Percentiles rank a stretch among this genome's conserved stretches.
Evolutionary conservation across 2,329 filamentous ascomycete species (phyloP).

Genomic region (Trichoderma atrobrunneum): DNA sequence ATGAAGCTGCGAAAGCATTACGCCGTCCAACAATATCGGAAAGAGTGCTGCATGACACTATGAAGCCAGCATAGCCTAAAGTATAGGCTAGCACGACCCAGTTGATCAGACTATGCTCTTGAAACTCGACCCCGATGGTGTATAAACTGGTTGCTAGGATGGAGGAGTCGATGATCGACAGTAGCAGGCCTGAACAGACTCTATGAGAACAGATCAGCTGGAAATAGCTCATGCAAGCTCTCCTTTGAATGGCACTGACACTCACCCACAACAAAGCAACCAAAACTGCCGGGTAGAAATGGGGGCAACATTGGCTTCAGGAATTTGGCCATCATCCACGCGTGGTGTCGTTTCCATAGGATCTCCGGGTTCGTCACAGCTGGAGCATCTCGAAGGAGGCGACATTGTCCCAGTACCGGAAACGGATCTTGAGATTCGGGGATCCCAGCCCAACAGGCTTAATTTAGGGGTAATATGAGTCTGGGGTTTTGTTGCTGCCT

Average conservation of each 20-base stretch:
- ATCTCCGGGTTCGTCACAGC: not conserved
- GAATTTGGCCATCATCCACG: not conserved
- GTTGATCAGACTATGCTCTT: conserved; percentile 44
- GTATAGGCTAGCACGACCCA: conserved; percentile 58
- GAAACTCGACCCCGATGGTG: conserved; percentile 53
- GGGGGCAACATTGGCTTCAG: not conserved
- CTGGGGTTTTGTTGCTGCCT: not conserved
- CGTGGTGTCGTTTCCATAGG: not conserved
- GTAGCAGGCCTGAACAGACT: conserved; percentile 51
- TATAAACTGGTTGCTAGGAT: conserved; percentile 59
- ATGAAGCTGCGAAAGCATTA: conserved; percentile 49
- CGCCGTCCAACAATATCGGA: conserved; percentile 55
- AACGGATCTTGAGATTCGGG: too few species aligned
- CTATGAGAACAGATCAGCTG: conserved; percentile 30
- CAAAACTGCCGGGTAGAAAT: conserved; percentile 35
- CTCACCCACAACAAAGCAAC: conserved; percentile 35
- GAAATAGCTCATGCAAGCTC: not conserved
- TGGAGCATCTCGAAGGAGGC: not conserved
- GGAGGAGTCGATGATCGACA: conserved; percentile 58
- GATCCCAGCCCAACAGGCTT: not conserved
- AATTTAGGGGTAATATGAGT: too few species aligned
- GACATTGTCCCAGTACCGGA: not conserved
- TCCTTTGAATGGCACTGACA: not conserved
- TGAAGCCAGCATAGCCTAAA: conserved; percentile 55
- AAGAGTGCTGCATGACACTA: conserved; percentile 53